These are phyloP conservation scores for Moringa oleifera DNA, from an alignment of 345 rosid genomes.

Conservation along the genomic window DNA sequence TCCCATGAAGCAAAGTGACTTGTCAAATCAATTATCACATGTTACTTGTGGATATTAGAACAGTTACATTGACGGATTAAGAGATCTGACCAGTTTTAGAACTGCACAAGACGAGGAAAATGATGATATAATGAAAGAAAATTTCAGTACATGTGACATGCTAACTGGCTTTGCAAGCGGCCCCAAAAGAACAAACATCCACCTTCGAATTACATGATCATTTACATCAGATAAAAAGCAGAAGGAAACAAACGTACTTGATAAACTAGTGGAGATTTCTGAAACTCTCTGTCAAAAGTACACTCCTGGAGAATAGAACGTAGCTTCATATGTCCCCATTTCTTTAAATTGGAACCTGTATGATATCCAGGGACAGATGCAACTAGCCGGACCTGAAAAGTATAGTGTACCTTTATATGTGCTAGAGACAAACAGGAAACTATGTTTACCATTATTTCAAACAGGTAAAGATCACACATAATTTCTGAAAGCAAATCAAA, in stretches of 20 bases:
- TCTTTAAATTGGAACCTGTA: slow-evolving; percentile 62
- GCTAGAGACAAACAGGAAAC: not conserved
- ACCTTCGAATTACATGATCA: not conserved
- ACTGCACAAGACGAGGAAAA: not conserved
- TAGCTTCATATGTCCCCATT: slow-evolving; percentile 96
- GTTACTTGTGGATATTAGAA: not conserved
- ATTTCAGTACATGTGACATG: not conserved
- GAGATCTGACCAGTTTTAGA: not conserved
- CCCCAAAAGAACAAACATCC: not conserved
- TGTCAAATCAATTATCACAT: not conserved
- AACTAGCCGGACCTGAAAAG: slow-evolving; percentile 66
- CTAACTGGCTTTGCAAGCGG: not conserved
- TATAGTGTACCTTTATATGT: slow-evolving; percentile 3
- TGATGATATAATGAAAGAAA: not conserved
- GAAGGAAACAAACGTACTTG: slow-evolving; percentile 47
- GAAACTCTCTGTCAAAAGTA: slow-evolving; percentile 65
- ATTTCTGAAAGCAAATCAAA: not conserved
- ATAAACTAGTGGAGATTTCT: slow-evolving; percentile 76
- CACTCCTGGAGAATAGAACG: slow-evolving; percentile 64
- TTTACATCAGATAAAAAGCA: not conserved
- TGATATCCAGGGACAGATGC: slow-evolving; percentile 98
- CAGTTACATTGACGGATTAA: not conserved
- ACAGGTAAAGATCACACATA: not conserved
- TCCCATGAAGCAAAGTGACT: not conserved
- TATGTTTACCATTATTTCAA: not conserved